Evolutionary conservation across 1,284 basidiomycete species (phyloP).

Genomic region (Singerocomus inundabilis): DNA sequence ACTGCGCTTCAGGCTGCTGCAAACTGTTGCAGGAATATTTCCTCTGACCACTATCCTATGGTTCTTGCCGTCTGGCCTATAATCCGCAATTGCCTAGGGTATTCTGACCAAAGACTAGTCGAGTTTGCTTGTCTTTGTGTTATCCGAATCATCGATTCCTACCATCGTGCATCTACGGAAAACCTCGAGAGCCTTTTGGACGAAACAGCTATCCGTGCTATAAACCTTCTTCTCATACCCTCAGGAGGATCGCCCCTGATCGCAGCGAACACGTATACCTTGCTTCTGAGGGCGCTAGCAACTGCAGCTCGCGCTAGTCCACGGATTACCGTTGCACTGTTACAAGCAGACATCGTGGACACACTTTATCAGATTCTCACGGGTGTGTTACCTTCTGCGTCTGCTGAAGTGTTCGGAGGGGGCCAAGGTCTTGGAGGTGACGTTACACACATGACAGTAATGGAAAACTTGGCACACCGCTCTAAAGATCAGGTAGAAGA

Average conservation of each 20-base stretch:
- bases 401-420: constrained; percentile 56
- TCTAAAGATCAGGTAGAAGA: constrained; percentile 98
- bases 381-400: constrained; percentile 77
- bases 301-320: constrained; percentile 85
- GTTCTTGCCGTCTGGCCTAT: constrained; percentile 89
- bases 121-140: constrained; percentile 93
- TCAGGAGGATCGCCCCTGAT: constrained; percentile 84
- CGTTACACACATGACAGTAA: constrained; percentile 92
- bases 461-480: constrained; percentile 94
- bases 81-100: constrained; percentile 85
- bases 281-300: constrained; percentile 83
- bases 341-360: constrained; percentile 88
- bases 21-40: constrained; percentile 91
- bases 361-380: constrained; percentile 93
- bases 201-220: constrained; percentile 75
- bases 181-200: constrained; percentile 87
- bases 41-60: constrained; percentile 83
- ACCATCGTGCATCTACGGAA: constrained; percentile 78
- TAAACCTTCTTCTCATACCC: constrained; percentile 83
- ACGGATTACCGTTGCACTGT: constrained; percentile 78
- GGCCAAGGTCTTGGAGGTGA: constrained; percentile 80
- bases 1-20: constrained; percentile 95
- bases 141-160: constrained; percentile 89
- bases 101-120: constrained; percentile 90
- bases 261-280: constrained; percentile 82